Base-by-base conservation (phyloP, 2,329 filamentous ascomycete genomes). In the Paraphoma sp. region DNA sequence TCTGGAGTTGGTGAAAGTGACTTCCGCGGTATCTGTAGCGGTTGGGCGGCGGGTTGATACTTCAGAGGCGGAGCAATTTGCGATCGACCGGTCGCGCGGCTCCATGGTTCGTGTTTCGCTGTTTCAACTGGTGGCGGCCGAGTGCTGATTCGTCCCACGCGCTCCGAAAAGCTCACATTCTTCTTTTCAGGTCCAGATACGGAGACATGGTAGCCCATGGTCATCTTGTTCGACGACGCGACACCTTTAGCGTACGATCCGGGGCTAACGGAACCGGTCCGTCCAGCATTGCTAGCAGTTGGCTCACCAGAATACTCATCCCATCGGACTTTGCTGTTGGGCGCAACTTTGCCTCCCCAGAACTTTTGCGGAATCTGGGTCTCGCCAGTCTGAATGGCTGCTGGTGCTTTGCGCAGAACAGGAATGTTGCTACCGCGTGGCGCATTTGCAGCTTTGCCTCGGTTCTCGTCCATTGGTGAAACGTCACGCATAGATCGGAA, bases 41-140 rank as follows among this genome's bases (percentile, higher is more conserved):
- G 85, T 54, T 83, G 77, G 12, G 83, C 83, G 56, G 80, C 78
- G 42, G 78, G 79, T 36, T 86, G 85, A 69, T 91, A 88, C 68
- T 81, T 83, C 38, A 91, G 83, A 3, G 89, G 87, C 44, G 83
- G 82, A 33, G 90, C 83, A 53, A 91, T 81, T 36, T 84, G 80
- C 42, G 83, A 83, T 62, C 90, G 85, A 29, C 90, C 90, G 71
- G 87, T 92, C 38, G 87, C 86, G 16, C 90, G 90, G 66, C 87
- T 88, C 90, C 90, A 93, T 54, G 87, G 80, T 51, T 80, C 77
- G 43, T 76, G 75, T 51, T 65, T 68, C 5, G 87, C 80, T 49
- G 70, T 79, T 28, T 82, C 79, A 51, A 80, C 76, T 58, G 65
- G 57, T n/a, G 67, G 47, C n/a, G 65, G 63, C 14, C 69, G 51